Base-by-base conservation (phyloP, 139 green algal species). In the Volvox africanus region DNA sequence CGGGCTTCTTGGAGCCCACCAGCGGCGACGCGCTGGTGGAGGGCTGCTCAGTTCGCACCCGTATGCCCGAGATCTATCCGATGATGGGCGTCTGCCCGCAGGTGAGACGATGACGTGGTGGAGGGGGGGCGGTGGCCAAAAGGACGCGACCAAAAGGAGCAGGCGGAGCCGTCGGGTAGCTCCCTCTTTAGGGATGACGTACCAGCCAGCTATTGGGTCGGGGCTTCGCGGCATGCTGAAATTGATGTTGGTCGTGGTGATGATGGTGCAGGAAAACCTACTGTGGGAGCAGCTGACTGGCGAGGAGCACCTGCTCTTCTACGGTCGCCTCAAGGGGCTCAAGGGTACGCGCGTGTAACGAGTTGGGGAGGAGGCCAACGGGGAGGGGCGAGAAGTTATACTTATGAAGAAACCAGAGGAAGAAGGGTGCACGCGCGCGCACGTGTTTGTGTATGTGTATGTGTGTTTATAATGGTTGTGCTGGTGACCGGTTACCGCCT, bases 271-370 rank as follows among this genome's bases (percentile, higher is more conserved):
- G 95, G 98, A 99, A 82, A 97, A 99, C 91, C 95, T 98, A 87
- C 97, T 99, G 80, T 99, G 97, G 97, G 96, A 97, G 67, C 89
- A 93, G 55, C 95, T 99, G 44, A 99, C 97, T 14, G 96, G 96
- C 24, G 88, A 93, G 35, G 98, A 99, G 95, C 98, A 99, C 93
- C 95, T 99, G 36, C 67, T 94, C 32, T 96, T 99, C 86, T 99
- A 99, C 92, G 97, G 94, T 6, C 86, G 93, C 16, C 93, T 99
- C 80, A 99, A 99, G 92, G 98, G 95, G 76, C 89, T 98, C 20
- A 80, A 67, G 50, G 91, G 96, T 90, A 55, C 44, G n/a, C n/a
- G n/a, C n/a, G 85, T 32, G 85, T 82, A 19, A 19, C 62, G 62
- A 19, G 62, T 19, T 19, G 62, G 62, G 62, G 17, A 19, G 62